phyloP scores from a whole-genome alignment of 345 rosid genomes.

The Syzygium aromaticum region DNA sequence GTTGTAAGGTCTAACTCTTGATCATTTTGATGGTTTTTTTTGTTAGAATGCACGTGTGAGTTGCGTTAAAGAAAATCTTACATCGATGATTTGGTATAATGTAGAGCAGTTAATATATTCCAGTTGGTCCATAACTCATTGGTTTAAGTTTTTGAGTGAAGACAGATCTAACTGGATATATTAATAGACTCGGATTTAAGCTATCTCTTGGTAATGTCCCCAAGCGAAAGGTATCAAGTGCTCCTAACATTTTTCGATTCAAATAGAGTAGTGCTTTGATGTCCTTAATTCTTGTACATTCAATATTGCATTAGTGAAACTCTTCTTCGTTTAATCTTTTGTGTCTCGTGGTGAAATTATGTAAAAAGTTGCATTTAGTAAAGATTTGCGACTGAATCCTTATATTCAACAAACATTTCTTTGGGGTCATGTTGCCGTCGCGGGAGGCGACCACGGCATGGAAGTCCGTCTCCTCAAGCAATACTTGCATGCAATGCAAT shows the following conservation, averaged over 20 bases:
- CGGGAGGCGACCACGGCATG: not conserved
- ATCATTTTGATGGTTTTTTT: not conserved
- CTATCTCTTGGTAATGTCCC: too few relatives aligned
- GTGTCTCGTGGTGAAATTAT: not conserved
- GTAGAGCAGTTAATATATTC: too few relatives aligned
- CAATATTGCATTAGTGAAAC: too few relatives aligned
- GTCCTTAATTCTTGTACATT: not conserved
- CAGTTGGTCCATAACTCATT: too few relatives aligned
- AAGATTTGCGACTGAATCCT: not conserved
- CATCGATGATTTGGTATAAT: too few relatives aligned
- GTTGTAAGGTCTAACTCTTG: not conserved
- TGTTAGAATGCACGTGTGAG: too few relatives aligned
- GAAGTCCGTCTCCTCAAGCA: not conserved
- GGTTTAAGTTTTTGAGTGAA: too few relatives aligned
- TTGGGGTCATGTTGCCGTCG: not conserved
- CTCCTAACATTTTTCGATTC: not conserved
- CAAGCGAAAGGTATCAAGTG: too few relatives aligned
- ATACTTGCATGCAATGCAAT: not conserved
- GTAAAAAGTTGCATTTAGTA: not conserved
- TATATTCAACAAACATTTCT: not conserved
- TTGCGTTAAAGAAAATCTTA: too few relatives aligned
- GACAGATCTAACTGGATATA: too few relatives aligned
- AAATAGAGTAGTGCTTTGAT: not conserved
- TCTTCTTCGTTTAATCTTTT: not conserved
- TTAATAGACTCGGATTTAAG: too few relatives aligned